These are phyloP conservation scores for Castanea mollissima DNA, from an alignment of 306 rosid genomes.

Conservation along the genomic window DNA sequence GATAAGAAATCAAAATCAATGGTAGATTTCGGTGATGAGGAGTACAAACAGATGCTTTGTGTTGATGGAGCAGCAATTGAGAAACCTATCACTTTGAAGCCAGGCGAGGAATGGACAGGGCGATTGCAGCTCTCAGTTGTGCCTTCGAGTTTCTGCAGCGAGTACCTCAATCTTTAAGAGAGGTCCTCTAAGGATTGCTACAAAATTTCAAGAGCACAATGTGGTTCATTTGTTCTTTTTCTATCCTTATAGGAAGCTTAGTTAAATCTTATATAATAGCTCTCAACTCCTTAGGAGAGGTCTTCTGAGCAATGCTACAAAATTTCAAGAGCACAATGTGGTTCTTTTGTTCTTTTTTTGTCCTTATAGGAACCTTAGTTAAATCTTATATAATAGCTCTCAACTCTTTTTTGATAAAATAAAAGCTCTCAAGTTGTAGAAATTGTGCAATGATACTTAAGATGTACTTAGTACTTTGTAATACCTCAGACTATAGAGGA, in stretches of 20 bases:
- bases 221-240: not conserved
- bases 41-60: conserved; percentile 90
- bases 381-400: conserved; percentile 11
- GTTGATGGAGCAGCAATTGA: conserved; percentile 83
- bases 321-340: conserved; percentile 12
- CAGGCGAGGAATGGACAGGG: conserved; percentile 95
- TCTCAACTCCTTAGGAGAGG: not conserved
- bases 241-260: not conserved
- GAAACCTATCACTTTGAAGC: conserved; percentile 78
- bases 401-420: too few relatives aligned
- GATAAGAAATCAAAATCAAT: conserved; percentile 82
- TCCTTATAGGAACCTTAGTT: not conserved
- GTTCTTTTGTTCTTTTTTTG: not conserved
- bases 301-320: conserved; percentile 38
- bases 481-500: not conserved
- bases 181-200: conserved; percentile 36
- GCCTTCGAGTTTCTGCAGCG: conserved; percentile 84
- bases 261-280: conserved; percentile 21
- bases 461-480: not conserved
- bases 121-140: conserved; percentile 70
- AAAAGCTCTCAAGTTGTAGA: conserved; percentile 13
- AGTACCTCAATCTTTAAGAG: conserved; percentile 45
- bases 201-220: conserved; percentile 24
- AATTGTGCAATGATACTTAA: not conserved
- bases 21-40: conserved; percentile 85